Evolutionary conservation across 257 asterid genomes (phyloP).

Genomic region (Solanum pennellii): DNA sequence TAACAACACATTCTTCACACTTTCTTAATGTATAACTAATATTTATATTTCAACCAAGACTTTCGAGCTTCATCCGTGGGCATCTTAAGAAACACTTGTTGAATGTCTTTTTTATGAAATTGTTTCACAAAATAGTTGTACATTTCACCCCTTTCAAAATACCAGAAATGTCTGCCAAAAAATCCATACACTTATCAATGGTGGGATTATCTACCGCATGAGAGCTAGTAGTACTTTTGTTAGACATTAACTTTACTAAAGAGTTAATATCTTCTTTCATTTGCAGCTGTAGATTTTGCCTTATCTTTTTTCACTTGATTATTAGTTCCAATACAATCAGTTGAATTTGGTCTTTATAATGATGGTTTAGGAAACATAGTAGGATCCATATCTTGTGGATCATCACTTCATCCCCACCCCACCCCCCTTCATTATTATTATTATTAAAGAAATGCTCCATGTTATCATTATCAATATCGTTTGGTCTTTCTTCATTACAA

Average conservation of each 20-base stretch:
- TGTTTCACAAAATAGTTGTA: background rate
- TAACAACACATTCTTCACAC: background rate
- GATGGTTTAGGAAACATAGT: background rate
- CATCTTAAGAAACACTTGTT: background rate
- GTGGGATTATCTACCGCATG: background rate
- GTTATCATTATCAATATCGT: too few relatives aligned
- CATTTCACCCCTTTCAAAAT: background rate
- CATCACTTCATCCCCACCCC: background rate
- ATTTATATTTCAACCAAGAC: background rate
- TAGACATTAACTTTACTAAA: background rate
- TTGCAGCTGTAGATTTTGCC: background rate
- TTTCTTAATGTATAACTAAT: background rate
- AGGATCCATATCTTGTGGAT: background rate
- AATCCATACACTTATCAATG: background rate
- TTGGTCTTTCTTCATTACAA: background rate
- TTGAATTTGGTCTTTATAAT: too few relatives aligned
- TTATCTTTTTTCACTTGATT: background rate
- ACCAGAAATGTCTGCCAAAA: too few relatives aligned
- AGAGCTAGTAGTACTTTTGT: background rate
- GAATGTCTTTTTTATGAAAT: background rate
- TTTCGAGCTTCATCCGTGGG: background rate
- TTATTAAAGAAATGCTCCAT: too few relatives aligned
- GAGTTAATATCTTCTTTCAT: background rate
- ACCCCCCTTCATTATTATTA: background rate
- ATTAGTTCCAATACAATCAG: background rate